Evolutionary conservation across 2,329 filamentous ascomycete genomes (phyloP).

Genomic region (Alternaria conjuncta): DNA sequence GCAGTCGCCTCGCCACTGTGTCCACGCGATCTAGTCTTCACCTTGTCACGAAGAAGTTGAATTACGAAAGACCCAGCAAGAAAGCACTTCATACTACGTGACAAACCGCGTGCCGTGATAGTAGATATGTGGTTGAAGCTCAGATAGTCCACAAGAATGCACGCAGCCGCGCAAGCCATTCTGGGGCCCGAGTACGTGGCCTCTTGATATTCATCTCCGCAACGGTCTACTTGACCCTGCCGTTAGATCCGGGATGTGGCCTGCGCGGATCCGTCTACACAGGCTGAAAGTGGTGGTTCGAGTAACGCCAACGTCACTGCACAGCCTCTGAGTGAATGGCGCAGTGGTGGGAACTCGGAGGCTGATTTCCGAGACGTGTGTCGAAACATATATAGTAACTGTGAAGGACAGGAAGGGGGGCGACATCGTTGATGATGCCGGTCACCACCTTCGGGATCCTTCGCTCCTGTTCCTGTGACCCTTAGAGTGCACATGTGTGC

Average conservation of each 20-base stretch:
- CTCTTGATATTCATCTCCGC: constrained; percentile 14
- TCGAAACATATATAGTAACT: constrained; percentile 34
- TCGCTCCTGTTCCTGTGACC: constrained; percentile 23
- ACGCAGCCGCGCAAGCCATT: constrained; percentile 20
- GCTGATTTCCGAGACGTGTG: constrained; percentile 13
- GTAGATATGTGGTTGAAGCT: neutral
- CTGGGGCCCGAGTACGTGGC: constrained; percentile 15
- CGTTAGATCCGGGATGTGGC: constrained; percentile 8
- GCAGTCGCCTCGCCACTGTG: neutral
- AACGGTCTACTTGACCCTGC: constrained; percentile 21
- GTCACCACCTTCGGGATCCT: constrained; percentile 6
- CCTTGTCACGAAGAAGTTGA: neutral
- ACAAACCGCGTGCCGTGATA: neutral
- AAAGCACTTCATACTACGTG: neutral
- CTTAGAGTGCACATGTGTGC: constrained; percentile 16
- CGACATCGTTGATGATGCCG: constrained; percentile 14
- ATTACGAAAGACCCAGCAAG: neutral
- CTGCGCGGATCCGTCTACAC: constrained; percentile 14
- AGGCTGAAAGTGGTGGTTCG: constrained; percentile 25
- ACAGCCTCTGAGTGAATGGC: constrained; percentile 31
- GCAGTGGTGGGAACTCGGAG: constrained; percentile 22
- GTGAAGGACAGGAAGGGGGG: constrained; percentile 17
- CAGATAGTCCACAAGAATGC: neutral
- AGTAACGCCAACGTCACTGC: constrained; percentile 24
- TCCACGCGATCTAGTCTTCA: constrained; percentile 5